Base-by-base conservation (phyloP, 805 yeast species). In the Kluyveromyces siamensis region DNA sequence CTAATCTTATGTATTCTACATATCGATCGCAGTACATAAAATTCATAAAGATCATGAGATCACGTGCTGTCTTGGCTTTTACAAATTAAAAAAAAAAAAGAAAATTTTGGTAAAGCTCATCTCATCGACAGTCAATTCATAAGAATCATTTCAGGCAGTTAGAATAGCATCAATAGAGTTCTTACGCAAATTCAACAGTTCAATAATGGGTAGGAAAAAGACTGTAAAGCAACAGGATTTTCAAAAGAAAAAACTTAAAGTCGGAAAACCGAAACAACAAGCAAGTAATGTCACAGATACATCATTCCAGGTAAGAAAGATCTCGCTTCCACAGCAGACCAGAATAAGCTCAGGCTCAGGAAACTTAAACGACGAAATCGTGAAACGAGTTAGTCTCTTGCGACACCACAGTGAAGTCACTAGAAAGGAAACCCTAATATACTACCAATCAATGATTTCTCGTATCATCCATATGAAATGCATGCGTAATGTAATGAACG, bases 231-330 rank as follows among this genome's bases (percentile, higher is more conserved):
- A 63, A 51, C 53, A 77, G 66, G 81, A 77, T 63, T 55, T 79
- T 80, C 41, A 78, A 66, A 57, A 75, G 72, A 64, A 84, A 50
- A 91, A 87, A 71, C 76, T 93, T 46, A 84, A 77, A 59, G 97
- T 93, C 35, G 99, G 99, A 49, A 93, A 93, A 66, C 72, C 84
- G 2, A 78, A 79, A 17, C 79, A 81, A 6, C 79, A 79, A 53
- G 80, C 89, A 6, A 77, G 80, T 17, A 87, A 88, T 61, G 79
- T 75, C 50, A 93, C 99, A 5, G 91, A 85, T 55, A 87, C 96
- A 0, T 83, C 95, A 0, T 91, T 91, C 68, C 77, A 76, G 41
- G 81, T 96, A 10, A 85, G 81, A 58, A 63, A 62, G 27, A 63
- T 66, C 37, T 56, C 60, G 14, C 54, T 66, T 25, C 63, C 57